Evolutionary conservation across 331 rosid genomes (phyloP).

Genomic region (Quercus lobata): DNA sequence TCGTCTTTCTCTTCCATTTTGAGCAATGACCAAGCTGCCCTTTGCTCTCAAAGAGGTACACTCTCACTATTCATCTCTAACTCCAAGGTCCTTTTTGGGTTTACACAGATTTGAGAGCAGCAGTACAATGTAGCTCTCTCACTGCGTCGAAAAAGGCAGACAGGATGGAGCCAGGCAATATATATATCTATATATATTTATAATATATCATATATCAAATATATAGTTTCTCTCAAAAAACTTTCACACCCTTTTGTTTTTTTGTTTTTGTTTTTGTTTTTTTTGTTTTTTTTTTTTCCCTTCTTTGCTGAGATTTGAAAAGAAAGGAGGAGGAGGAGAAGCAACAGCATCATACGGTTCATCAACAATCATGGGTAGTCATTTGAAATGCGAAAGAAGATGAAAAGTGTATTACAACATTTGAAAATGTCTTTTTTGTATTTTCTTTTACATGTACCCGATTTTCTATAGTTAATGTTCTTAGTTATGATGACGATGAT

Average conservation of each 20-base stretch:
- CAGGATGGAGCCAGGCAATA: slow-evolving; percentile 99
- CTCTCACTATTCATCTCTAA: slow-evolving; percentile 35
- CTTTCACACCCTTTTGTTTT: slow-evolving; percentile 26
- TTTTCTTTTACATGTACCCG: slow-evolving; percentile 31
- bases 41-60: slow-evolving; percentile 43
- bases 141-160: slow-evolving; percentile 71
- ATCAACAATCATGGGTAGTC: slow-evolving; percentile 45
- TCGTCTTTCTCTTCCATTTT: slow-evolving; percentile 15
- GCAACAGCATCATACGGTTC: slow-evolving; percentile 37
- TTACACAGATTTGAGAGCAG: slow-evolving; percentile 34
- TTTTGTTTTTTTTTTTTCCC: background rate
- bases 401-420: slow-evolving; percentile 22
- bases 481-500: slow-evolving; percentile 28
- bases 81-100: slow-evolving; percentile 57
- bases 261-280: background rate
- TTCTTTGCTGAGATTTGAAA: slow-evolving; percentile 21
- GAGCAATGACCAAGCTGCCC: slow-evolving; percentile 45
- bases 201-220: background rate
- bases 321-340: slow-evolving; percentile 18
- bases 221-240: slow-evolving; percentile 25
- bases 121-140: slow-evolving; percentile 60
- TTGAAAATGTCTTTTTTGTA: slow-evolving; percentile 29
- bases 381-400: slow-evolving; percentile 30
- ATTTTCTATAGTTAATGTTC: slow-evolving; percentile 23
- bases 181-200: slow-evolving; percentile 26